Evolutionary conservation across 1,284 basidiomycete species (phyloP).

Genomic region (Ustanciosporium gigantosporum): DNA sequence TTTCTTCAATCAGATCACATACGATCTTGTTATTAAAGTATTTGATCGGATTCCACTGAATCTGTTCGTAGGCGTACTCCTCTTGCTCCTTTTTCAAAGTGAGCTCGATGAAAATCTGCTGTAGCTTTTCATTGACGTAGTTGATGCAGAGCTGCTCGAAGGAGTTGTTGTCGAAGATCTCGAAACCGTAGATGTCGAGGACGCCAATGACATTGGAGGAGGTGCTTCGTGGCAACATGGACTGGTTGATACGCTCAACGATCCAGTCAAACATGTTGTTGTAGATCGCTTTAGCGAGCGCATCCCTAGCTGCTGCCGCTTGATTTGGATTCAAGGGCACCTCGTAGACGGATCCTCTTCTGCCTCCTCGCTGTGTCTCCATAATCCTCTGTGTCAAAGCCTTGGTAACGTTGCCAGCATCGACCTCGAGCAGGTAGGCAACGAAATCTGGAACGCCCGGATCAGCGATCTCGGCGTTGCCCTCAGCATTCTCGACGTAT

Average conservation of each 20-base stretch:
- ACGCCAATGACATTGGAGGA: slow-evolving; percentile 91
- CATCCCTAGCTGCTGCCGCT: slow-evolving; percentile 84
- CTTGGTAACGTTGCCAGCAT: slow-evolving; percentile 78
- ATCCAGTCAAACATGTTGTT: slow-evolving; percentile 99
- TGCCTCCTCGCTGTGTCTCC: slow-evolving; percentile 78
- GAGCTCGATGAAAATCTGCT: slow-evolving; percentile 97
- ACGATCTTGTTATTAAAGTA: slow-evolving; percentile 70
- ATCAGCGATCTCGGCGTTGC: slow-evolving; percentile 81
- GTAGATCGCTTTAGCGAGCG: slow-evolving; percentile 93
- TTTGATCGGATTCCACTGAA: slow-evolving; percentile 97
- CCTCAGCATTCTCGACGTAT: slow-evolving; percentile 84
- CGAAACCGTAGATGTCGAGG: slow-evolving; percentile 86
- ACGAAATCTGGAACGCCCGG: slow-evolving; percentile 91
- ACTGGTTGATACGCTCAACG: slow-evolving; percentile 90
- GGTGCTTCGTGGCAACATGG: slow-evolving; percentile 79
- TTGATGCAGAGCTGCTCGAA: slow-evolving; percentile 99
- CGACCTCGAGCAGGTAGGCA: slow-evolving; percentile 89
- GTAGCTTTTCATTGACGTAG: slow-evolving; percentile 98
- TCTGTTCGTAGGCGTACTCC: slow-evolving; percentile 96
- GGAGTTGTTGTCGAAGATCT: slow-evolving; percentile 98
- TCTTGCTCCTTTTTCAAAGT: slow-evolving; percentile 99
- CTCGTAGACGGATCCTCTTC: slow-evolving; percentile 92
- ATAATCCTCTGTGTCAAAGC: slow-evolving; percentile 82
- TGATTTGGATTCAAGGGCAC: slow-evolving; percentile 94
- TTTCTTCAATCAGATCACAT: slow-evolving; percentile 96